Percentiles rank a stretch among this genome's conserved stretches.
phyloP scores from a whole-genome alignment of 1,284 basidiomycete genomes.

The Phlebopus sp. region DNA sequence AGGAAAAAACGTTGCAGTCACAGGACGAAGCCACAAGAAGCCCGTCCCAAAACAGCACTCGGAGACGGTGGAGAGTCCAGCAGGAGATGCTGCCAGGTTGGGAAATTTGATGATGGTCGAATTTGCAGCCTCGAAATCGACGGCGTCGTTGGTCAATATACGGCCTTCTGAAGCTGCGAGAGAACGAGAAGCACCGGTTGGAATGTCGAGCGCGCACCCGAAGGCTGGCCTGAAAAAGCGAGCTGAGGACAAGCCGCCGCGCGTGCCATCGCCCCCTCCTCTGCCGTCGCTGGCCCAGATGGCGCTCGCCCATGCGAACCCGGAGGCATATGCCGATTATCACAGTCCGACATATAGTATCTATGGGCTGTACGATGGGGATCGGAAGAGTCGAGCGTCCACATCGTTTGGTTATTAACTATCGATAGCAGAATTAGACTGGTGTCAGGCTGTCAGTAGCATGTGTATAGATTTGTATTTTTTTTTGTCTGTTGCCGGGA shows the following conservation, averaged over 20 bases:
- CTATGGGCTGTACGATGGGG: slow-evolving; percentile 66
- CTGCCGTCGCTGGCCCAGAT: slow-evolving; percentile 73
- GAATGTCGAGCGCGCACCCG: slow-evolving; percentile 1
- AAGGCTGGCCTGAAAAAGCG: slow-evolving; percentile 30
- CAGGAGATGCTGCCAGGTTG: slow-evolving; percentile 46
- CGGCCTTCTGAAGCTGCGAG: slow-evolving; percentile 25
- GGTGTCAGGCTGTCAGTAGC: slow-evolving; percentile 7
- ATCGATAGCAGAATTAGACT: neutral
- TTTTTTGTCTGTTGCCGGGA: neutral
- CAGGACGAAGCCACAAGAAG: slow-evolving; percentile 34
- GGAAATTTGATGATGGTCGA: slow-evolving; percentile 62
- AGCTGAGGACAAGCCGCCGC: slow-evolving; percentile 62
- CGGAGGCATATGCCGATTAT: slow-evolving; percentile 61
- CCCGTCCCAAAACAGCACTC: slow-evolving; percentile 24
- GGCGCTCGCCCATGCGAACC: slow-evolving; percentile 62
- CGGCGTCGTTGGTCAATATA: slow-evolving; percentile 35
- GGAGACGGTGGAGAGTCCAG: slow-evolving; percentile 25
- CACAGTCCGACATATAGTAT: slow-evolving; percentile 79
- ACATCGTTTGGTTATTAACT: slow-evolving; percentile 28
- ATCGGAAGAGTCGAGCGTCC: slow-evolving; percentile 50
- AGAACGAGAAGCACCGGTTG: slow-evolving; percentile 15
- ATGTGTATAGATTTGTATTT: slow-evolving; percentile 35
- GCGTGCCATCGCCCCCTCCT: slow-evolving; percentile 73
- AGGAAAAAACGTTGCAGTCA: slow-evolving; percentile 27
- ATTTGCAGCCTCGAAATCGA: slow-evolving; percentile 39